Base-by-base conservation (phyloP, 1,139 yeast species). In the Saccharomyces hybrid region DNA sequence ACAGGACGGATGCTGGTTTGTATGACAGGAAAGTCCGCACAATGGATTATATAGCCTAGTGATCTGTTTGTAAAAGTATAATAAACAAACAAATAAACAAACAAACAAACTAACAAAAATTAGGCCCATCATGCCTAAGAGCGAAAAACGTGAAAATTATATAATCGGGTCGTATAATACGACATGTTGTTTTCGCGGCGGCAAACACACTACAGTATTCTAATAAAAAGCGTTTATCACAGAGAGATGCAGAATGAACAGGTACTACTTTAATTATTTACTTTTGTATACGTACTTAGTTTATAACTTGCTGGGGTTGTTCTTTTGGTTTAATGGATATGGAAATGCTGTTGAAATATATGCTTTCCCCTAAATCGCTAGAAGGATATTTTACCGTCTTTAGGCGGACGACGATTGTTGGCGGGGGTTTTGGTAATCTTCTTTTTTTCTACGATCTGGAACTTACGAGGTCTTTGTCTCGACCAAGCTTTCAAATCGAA, bases 401-500 rank as follows among this genome's bases (percentile, higher is more conserved):
- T 38, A 11, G 9, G 44, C 25, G 26, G 44, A 16, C 25, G 44
- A 38, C 11, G 44, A 5, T 38, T 16, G 6, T 5, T 50, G 52
- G 19, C 47, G 31, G 14, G 47, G 27, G 27, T 52, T 50, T 19
- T 52, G n/a, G 25, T 47, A 34, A n/a, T 46, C 27, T 25, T 47
- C 46, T 27, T 29, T 50, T 14, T 27, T 25, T 34, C 50, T 52
- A 26, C 49, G 42, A 11, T 55, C 51, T 14, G 41, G 48, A 5
- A 53, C 51, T 11, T 55, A 51, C 57, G 55, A 55, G 19, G 46
- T 19, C 44, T 38, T 38, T 16, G 44, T 38, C 44, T 38, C 25
- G 44, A 41, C 44, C 44, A 38, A 2, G 44, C 44, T 46, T 58
- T 56, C n/a, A 61, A 52, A 54, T 65, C 69, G 50, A 62, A 65